Base-by-base conservation (phyloP, 768 basidiomycete species). In the Boletus edulis region DNA sequence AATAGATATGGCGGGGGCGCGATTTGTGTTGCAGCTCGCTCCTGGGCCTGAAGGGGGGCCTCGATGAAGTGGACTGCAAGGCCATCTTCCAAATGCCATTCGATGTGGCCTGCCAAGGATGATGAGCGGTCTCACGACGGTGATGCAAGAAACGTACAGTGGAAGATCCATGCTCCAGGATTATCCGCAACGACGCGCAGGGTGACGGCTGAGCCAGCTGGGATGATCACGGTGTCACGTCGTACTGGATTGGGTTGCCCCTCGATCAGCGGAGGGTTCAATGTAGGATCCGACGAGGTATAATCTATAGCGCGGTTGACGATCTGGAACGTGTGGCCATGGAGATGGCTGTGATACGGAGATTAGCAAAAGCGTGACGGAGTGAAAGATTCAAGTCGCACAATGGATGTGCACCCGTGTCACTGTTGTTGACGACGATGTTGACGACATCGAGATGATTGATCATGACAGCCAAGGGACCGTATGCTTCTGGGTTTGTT, bases 161-260 rank as follows among this genome's bases (percentile, higher is more conserved):
- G 90, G 68, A 93, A 81, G 59, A 93, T 70, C 89, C 92, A 95
- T 9, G 81, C 85, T 12, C 96, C 96, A 1, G 96, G 96, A 72
- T 98, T 98, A 69, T 98, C 91, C 1, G 92, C 91, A 45, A 86
- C 74, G 62, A 94, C 71, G 20, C 93, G 84, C 43, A 99, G 73
- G 0, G 89, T 89, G 12, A 81, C 88, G 4, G 85, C 85, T 18
- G 80, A 72, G 55, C 78, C 78, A 4, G 83, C 78, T 4, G 89
- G 87, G 48, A 97, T 82, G 53, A 84, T 81, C 15, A 96, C 75
- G 0, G 93, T 95, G 70, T 99, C 96, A 39, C 96, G 81, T n/a
- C 93, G 85, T 65, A 95, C 83, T 3, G 95, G 96, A 73, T 98
- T 99, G 1, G 74, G 67, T 62, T 92, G 89, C 14, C 82, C 85